These are phyloP conservation scores for Boletellus ananiceps DNA, from an alignment of 768 basidiomycete genomes.

Conservation along the genomic window DNA sequence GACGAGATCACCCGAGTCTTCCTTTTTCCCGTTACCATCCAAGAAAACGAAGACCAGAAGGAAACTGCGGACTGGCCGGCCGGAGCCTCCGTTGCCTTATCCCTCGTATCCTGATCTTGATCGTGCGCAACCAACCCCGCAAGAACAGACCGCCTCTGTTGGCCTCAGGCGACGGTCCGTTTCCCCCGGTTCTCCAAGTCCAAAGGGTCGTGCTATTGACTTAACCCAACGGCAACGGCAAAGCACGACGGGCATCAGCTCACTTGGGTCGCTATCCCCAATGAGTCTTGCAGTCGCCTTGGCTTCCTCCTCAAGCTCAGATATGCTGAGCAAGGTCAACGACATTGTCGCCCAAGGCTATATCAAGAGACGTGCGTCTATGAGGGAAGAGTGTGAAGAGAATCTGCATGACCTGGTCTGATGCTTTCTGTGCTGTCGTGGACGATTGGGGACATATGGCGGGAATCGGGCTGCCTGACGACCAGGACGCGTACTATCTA, in stretches of 20 bases:
- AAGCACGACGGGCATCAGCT: slow-evolving; percentile 5
- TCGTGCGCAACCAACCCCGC: background rate
- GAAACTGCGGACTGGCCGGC: slow-evolving; percentile 1
- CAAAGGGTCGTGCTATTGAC: slow-evolving; percentile 7
- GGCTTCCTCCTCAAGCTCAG: slow-evolving; percentile 20
- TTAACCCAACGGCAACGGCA: slow-evolving; percentile 1
- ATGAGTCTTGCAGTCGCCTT: slow-evolving; percentile 21
- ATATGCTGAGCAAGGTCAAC: slow-evolving; percentile 32
- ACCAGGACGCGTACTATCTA: too few relatives aligned
- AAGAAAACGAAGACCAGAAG: slow-evolving; percentile 3
- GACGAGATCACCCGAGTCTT: slow-evolving; percentile 9
- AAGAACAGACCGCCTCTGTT: background rate
- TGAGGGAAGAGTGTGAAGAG: background rate
- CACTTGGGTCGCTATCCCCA: slow-evolving; percentile 20
- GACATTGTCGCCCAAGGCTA: slow-evolving; percentile 36
- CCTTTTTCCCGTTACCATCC: slow-evolving; percentile 19
- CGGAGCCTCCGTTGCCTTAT: slow-evolving; percentile 18
- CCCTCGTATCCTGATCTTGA: slow-evolving; percentile 18
- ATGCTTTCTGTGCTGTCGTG: background rate
- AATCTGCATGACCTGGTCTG: background rate
- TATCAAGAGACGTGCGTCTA: slow-evolving; percentile 17
- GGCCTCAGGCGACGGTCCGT: background rate
- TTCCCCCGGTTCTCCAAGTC: slow-evolving; percentile 8
- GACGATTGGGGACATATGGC: too few relatives aligned
- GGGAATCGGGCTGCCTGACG: too few relatives aligned